These are phyloP conservation scores for Deinandra increscens DNA, from an alignment of 129 eudicot species.

Conservation along the genomic window DNA sequence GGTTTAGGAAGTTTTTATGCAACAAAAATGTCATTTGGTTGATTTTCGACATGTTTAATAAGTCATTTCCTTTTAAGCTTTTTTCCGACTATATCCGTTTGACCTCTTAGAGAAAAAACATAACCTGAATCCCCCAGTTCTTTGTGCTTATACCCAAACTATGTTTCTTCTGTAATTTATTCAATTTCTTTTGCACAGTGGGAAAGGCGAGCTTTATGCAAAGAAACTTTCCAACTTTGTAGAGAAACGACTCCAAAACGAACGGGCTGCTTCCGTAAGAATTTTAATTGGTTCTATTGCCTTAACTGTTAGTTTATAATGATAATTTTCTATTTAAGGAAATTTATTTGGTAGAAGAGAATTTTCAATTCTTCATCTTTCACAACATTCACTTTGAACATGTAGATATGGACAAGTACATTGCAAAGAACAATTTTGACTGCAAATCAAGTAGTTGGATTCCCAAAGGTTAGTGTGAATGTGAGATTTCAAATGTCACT, in stretches of 20 bases:
- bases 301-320: neutral
- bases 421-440: conserved; percentile 91
- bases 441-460: conserved; percentile 78
- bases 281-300: neutral
- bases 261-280: conserved; percentile 91
- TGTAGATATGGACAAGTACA: conserved; percentile 99
- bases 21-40: neutral
- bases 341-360: neutral
- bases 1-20: neutral
- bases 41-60: neutral
- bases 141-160: neutral
- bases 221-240: conserved; percentile 95
- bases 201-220: conserved; percentile 84
- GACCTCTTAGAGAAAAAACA: neutral
- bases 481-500: neutral
- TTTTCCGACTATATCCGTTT: neutral
- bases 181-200: conserved; percentile 48
- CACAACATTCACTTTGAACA: conserved; percentile 6
- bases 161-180: conserved; percentile 10
- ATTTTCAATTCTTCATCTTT: neutral
- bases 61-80: neutral
- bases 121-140: neutral
- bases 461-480: conserved; percentile 78
- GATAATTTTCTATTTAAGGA: neutral
- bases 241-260: conserved; percentile 85